phyloP scores from a whole-genome alignment of 192 early-diverging fungal species.

The Dispira parvispora region DNA sequence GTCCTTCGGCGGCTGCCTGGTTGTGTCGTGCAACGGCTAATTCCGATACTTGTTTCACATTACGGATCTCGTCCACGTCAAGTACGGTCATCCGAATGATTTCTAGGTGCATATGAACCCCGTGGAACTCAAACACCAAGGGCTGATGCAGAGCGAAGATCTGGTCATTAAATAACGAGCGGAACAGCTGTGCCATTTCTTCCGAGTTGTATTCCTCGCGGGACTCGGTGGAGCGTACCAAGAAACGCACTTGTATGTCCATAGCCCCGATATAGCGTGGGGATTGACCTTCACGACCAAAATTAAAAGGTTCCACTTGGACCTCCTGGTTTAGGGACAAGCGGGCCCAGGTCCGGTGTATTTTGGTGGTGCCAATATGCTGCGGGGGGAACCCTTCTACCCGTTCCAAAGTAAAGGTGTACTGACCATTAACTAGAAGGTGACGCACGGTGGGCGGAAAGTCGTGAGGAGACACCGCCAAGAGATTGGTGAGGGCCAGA shows the following conservation, averaged over 20 bases:
- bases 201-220: constrained; percentile 50
- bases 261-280: constrained; percentile 28
- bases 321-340: constrained; percentile 36
- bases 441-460: constrained; percentile 51
- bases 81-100: constrained; percentile 28
- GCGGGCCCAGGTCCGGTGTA: constrained; percentile 23
- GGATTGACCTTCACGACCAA: constrained; percentile 20
- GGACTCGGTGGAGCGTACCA: constrained; percentile 28
- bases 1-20: not conserved
- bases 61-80: constrained; percentile 16
- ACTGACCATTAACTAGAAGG: constrained; percentile 58
- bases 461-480: constrained; percentile 55
- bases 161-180: constrained; percentile 58
- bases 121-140: constrained; percentile 70
- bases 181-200: constrained; percentile 47
- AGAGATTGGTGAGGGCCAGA: constrained; percentile 51
- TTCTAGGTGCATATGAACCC: constrained; percentile 37
- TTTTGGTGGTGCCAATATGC: constrained; percentile 12
- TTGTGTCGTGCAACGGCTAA: not conserved
- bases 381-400: not conserved
- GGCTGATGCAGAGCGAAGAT: constrained; percentile 63
- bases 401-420: constrained; percentile 56
- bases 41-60: constrained; percentile 9
- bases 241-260: constrained; percentile 41
- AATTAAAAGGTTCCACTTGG: constrained; percentile 30